phyloP scores from a whole-genome alignment of 2,329 filamentous ascomycete genomes.

The Dactylonectria estremocensis region DNA sequence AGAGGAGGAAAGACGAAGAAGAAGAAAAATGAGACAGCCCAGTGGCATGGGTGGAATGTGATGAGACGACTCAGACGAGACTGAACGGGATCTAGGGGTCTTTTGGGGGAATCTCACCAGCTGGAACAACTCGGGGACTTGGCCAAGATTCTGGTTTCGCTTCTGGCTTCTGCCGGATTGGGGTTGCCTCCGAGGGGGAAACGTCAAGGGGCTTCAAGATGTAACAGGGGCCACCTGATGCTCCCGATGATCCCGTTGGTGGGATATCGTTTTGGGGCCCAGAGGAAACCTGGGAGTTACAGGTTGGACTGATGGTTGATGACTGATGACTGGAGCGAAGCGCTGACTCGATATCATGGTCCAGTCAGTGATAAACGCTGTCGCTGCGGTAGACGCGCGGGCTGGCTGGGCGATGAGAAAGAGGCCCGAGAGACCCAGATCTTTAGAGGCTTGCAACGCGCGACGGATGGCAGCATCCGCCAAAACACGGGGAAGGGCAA shows the following conservation, averaged over 20 bases:
- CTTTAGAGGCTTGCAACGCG: too few species aligned
- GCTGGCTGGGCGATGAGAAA: too few species aligned
- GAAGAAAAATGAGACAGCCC: neutral
- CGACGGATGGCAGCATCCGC: too few species aligned
- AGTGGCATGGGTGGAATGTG: slow-evolving; percentile 21
- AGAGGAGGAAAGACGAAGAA: neutral
- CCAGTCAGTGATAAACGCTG: neutral
- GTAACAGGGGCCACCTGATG: slow-evolving; percentile 22
- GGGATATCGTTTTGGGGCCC: slow-evolving; percentile 10
- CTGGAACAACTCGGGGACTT: slow-evolving; percentile 7
- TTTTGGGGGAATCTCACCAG: slow-evolving; percentile 16
- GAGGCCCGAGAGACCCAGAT: too few species aligned
- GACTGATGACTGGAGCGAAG: neutral
- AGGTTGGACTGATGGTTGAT: slow-evolving; percentile 7
- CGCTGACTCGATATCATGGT: neutral
- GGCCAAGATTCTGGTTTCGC: slow-evolving; percentile 1
- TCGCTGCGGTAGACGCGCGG: neutral
- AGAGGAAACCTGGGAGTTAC: slow-evolving; percentile 1
- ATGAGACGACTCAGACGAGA: slow-evolving; percentile 32
- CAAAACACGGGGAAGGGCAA: too few species aligned
- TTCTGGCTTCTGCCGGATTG: slow-evolving; percentile 4
- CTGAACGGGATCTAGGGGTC: slow-evolving; percentile 28
- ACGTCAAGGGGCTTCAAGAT: slow-evolving; percentile 19
- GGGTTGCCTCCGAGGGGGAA: slow-evolving; percentile 1
- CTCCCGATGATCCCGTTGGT: slow-evolving; percentile 27